Evolutionary conservation across 495 filamentous ascomycete genomes (phyloP), one percentile per base, ranked within the genome.

Genomic region (Astrocystis sublimbata): DNA sequence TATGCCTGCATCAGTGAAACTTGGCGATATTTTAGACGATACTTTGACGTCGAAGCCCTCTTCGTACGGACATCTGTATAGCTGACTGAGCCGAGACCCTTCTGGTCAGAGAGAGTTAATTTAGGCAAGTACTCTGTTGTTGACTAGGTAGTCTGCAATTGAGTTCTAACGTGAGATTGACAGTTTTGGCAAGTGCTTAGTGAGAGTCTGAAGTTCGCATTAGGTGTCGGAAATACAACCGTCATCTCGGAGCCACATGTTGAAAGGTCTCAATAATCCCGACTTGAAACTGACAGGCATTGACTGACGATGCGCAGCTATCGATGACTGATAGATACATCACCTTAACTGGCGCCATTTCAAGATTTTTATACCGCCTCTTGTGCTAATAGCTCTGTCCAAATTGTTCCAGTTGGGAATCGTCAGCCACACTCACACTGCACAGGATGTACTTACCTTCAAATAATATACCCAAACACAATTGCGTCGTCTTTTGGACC

Each of bases 111-210:
- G 21, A 46, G 17, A 46, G 19, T n/a, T n/a, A 46, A n/a, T 24
- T 23, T 15, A 26, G 19, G 21, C 8, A 26, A n/a, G n/a, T n/a
- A n/a, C n/a, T n/a, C n/a, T n/a, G n/a, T n/a, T n/a, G n/a, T n/a
- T n/a, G n/a, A n/a, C n/a, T n/a, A n/a, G n/a, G n/a, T n/a, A n/a
- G n/a, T 26, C 43, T 46, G 43, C 43, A 1, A 26, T 46, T 9
- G 19, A 23, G 26, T 4, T 15, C 21, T 24, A 9, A 46, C 4
- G 43, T 46, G 9, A 46, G 45, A 21, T 30, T 30, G n/a, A 26
- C 45, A 49, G 45, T 13, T 49, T 49, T 5, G 45, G 45, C 30
- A 49, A 30, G 45, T 47, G 45, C n/a, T n/a, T n/a, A n/a, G n/a
- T n/a, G n/a, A n/a, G 45, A n/a, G 45, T 26, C 24, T 13, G 13